Evolutionary conservation across 2,329 filamentous ascomycete genomes (phyloP).

Genomic region (Alternaria gaisen): DNA sequence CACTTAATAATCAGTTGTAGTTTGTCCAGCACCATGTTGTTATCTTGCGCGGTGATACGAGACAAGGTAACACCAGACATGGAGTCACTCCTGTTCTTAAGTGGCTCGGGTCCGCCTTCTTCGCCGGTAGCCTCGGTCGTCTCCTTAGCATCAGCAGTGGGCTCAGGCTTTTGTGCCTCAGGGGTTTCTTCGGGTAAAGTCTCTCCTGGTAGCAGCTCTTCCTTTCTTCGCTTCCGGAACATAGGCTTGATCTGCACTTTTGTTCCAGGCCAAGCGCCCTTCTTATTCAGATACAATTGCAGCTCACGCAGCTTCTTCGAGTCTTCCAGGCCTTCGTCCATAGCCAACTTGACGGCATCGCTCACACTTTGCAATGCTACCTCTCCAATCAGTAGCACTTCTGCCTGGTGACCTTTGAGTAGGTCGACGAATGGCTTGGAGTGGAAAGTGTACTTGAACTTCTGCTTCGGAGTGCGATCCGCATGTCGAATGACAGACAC

Average conservation of each 20-base stretch:
- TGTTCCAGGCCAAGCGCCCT: conserved; percentile 91
- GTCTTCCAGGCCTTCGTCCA: conserved; percentile 83
- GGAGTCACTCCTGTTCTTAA: conserved; percentile 71
- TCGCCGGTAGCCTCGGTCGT: conserved; percentile 24
- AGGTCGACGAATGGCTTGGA: conserved; percentile 95
- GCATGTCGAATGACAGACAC: conserved; percentile 96
- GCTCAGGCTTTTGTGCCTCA: conserved; percentile 32
- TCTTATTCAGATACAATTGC: conserved; percentile 87
- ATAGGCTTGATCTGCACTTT: conserved; percentile 99
- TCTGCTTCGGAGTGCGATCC: conserved; percentile 97
- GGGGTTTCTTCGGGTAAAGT: conserved; percentile 41
- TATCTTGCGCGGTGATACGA: conserved; percentile 90
- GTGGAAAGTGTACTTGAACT: conserved; percentile 99
- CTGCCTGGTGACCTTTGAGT: conserved; percentile 93
- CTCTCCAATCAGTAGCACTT: conserved; percentile 92
- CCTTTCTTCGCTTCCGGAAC: conserved; percentile 87
- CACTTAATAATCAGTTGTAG: conserved; percentile 98
- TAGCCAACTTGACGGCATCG: conserved; percentile 82
- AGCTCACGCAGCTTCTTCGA: conserved; percentile 83
- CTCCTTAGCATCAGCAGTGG: conserved; percentile 35
- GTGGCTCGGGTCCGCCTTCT: conserved; percentile 27
- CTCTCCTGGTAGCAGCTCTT: conserved; percentile 59
- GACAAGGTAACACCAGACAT: conserved; percentile 91
- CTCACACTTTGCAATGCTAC: conserved; percentile 88
- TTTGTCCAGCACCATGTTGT: conserved; percentile 93